Base-by-base conservation (phyloP, 2,329 filamentous ascomycete genomes). In the Hysterium pulicare region DNA sequence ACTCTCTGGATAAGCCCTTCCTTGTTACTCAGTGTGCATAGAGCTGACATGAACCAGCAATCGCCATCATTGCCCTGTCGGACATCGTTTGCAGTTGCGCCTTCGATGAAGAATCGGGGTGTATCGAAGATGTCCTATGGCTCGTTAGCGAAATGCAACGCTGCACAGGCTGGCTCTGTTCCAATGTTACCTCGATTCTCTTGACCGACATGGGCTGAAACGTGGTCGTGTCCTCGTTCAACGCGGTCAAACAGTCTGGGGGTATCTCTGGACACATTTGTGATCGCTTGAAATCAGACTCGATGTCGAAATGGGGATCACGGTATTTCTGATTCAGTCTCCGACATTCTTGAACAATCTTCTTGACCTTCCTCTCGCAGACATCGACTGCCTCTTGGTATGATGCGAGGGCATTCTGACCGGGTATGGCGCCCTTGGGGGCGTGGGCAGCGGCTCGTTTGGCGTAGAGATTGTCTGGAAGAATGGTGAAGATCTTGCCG, bases 281-380 rank as follows among this genome's bases (percentile, higher is more conserved):
- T 13, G 55, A 61, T 34, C 57, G 58, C 67, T 87, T 86, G 48
- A 90, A 73, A 61, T 90, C 87, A 28, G 79, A 72, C 59, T 93
- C 88, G 39, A 95, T 81, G 61, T 95, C 86, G 59, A 95, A 95
- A 62, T 93, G 82, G n/a, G 83, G 80, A 59, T 94, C 88, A 13
- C 84, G 79, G 61, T 94, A 95, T 65, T 89, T 91, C 57, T 89
- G 84, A 65, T 95, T 95, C 44, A 89, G 73, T 7, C 86, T 78
- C 17, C 81, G 75, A 61, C 88, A 94, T 55, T 82, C 78, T 44
- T 71, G 72, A 22, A 77, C 73, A 42, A 82, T 82, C 46, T 77
- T 76, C 7, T 71, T 67, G 5, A 82, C 78, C 39, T 79, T 77
- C 42, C 77, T 78, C 41, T 72, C 75, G 66, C 88, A 94, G 44